Conservation (phyloP, 768 basidiomycete species). For the Thelephora aurantiotincta region DNA sequence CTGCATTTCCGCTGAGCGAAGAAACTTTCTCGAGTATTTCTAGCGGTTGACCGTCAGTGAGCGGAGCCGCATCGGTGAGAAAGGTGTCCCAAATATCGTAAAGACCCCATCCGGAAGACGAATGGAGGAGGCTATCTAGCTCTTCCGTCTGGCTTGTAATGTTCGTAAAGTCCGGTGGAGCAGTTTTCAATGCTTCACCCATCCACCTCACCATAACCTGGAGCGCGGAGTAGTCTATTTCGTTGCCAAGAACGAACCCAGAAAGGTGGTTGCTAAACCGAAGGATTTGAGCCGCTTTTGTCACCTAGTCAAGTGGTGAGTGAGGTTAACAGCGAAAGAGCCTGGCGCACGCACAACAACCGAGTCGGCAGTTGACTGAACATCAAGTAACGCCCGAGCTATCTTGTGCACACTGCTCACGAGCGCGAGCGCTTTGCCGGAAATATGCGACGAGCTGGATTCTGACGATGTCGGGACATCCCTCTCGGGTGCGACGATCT, state of each 20-base stretch:
- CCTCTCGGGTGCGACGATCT: no score
- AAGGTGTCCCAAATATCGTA: slow-evolving; percentile 6
- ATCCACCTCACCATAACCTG: slow-evolving; percentile 47
- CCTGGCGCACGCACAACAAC: no score
- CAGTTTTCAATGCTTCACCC: slow-evolving; percentile 22
- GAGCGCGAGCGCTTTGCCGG: no score
- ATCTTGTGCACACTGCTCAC: no score
- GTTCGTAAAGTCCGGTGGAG: slow-evolving; percentile 19
- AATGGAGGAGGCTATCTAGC: slow-evolving; percentile 36
- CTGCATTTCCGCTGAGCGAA: not conserved
- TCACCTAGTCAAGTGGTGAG: not conserved
- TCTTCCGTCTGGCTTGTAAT: slow-evolving; percentile 19
- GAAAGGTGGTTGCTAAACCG: not conserved
- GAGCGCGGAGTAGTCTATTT: slow-evolving; percentile 53
- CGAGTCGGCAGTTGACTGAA: no score
- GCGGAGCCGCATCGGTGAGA: slow-evolving; percentile 1
- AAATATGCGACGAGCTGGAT: no score
- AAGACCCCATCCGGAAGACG: slow-evolving; percentile 53
- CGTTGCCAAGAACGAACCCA: slow-evolving; percentile 1
- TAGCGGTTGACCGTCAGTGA: not conserved
- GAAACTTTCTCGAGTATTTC: not conserved
- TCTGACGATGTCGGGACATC: no score
- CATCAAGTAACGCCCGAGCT: no score
- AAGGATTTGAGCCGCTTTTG: not conserved
- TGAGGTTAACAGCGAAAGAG: no score